Evolutionary conservation across 1,139 yeast genomes (phyloP).

Genomic region (Lodderomyces margitis): DNA sequence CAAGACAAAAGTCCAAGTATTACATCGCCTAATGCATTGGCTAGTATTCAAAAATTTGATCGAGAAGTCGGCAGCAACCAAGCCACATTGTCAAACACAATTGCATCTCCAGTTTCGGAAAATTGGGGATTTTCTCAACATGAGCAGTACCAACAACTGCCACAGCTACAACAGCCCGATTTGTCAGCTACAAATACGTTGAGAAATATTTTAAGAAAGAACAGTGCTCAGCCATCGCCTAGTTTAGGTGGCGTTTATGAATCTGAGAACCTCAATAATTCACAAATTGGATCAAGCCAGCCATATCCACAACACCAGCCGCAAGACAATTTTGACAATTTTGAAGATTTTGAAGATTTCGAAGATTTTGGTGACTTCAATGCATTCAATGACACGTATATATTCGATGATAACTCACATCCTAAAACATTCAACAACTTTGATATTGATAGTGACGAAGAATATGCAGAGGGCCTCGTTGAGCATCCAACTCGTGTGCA

Average conservation of each 20-base stretch:
- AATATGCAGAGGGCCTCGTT: constrained; percentile 17
- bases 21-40: constrained; percentile 2
- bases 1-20: constrained; percentile 1
- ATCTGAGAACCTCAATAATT: neutral
- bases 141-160: constrained; percentile 4
- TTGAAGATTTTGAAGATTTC: constrained; percentile 17
- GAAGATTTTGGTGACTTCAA: constrained; percentile 40
- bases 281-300: neutral
- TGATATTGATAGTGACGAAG: constrained; percentile 40
- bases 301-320: constrained; percentile 2
- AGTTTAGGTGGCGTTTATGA: constrained; percentile 1
- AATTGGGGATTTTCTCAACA: constrained; percentile 5
- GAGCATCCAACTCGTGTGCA: constrained; percentile 8
- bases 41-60: constrained; percentile 1
- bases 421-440: constrained; percentile 17
- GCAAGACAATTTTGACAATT: constrained; percentile 5
- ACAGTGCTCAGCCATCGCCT: neutral
- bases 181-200: neutral
- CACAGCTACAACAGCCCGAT: constrained; percentile 3
- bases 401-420: constrained; percentile 13
- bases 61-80: constrained; percentile 1
- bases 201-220: constrained; percentile 5
- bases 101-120: constrained; percentile 6
- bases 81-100: neutral
- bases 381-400: constrained; percentile 22